phyloP scores from a whole-genome alignment of 305 asterid genomes.

The Fraxinus velutina region DNA sequence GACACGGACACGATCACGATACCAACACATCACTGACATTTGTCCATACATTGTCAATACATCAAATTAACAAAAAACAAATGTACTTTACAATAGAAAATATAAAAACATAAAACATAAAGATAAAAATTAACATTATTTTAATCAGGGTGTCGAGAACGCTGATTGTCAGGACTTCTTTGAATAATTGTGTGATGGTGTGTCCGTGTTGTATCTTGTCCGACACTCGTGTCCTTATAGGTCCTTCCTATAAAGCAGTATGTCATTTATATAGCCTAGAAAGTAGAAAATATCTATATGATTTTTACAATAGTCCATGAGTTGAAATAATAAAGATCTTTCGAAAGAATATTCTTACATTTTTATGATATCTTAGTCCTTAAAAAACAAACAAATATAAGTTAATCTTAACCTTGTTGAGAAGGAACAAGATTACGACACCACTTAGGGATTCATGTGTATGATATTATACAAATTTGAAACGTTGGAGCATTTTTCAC shows the following conservation, averaged over 20 bases:
- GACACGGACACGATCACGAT: not conserved
- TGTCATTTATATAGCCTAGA: not conserved
- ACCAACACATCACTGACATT: not conserved
- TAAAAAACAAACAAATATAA: not conserved
- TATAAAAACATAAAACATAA: not conserved
- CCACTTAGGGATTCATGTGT: not conserved
- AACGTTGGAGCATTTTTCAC: not conserved
- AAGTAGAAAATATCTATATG: not conserved
- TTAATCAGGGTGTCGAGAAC: not conserved
- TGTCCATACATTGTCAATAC: not conserved
- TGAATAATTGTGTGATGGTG: not conserved
- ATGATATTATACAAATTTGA: not conserved
- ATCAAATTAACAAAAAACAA: not conserved
- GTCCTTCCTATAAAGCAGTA: not conserved
- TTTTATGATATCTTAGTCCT: not conserved
- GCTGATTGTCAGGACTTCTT: not conserved
- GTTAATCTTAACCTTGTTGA: not conserved
- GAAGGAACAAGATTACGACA: not conserved
- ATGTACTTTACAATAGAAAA: not conserved
- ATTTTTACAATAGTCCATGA: not conserved
- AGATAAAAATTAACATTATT: not conserved
- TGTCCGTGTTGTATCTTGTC: not conserved
- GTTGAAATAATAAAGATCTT: not conserved
- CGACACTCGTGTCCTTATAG: not conserved
- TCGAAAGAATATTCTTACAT: not conserved